Base-by-base conservation (phyloP, 257 asterid species). In the Pogostemon cablin region DNA sequence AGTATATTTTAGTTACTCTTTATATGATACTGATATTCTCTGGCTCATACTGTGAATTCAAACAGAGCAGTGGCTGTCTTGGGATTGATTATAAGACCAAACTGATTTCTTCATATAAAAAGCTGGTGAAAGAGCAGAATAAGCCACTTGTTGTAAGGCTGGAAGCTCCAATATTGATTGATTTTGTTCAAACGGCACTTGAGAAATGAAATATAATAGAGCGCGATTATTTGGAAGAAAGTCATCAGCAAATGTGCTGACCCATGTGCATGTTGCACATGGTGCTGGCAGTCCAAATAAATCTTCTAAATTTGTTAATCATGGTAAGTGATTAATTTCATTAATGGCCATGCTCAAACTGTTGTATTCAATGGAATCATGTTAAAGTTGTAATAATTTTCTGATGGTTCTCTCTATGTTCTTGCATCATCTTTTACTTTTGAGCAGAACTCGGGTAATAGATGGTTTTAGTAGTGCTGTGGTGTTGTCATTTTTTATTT, bases 21-120 rank as follows among this genome's bases (percentile, higher is more conserved):
- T 46, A 67, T 37, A 46, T 3, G 34, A 12, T 35, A 20, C 32
- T 60, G 74, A 68, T 69, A 73, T 71, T 81, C 79, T 83, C 76
- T 66, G 65, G 75, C 71, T 78, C 39, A 71, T 43, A 57, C 72
- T 71, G 75, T 67, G 75, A 77, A 77, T 80, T 78, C 86, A 71
- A 83, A 83, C 93, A 83, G 96, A 68, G 86, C 92, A 84, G 91
- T 80, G 84, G 87, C 74, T 87, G 86, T 87, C 64, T 82, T 80
- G 90, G 91, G 84, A 77, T 74, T 76, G 65, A 62, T 84, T 48
- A 55, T 62, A 72, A 79, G 80, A 66, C 81, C 67, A 50, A 82
- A 75, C 71, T 86, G 79, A 80, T 61, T 67, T 73, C 17, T 56
- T 52, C 86, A 34, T 72, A 59, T 68, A 67, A 80, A 12, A 76